These are phyloP conservation scores for Terfezia claveryi DNA, from an alignment of 495 filamentous ascomycete species.

Conservation along the genomic window DNA sequence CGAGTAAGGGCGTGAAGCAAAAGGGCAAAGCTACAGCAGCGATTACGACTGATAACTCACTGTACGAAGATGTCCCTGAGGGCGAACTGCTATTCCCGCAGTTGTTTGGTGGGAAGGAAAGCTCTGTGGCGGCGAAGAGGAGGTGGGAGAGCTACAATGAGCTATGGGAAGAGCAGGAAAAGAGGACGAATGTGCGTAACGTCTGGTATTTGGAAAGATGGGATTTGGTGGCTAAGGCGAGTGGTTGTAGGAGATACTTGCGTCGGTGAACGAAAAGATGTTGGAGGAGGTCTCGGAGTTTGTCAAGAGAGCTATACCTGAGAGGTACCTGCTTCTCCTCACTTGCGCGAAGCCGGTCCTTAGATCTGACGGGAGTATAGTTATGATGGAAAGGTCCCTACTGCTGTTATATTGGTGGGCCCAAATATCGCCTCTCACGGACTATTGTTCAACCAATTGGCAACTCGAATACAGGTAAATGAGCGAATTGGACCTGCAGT, in stretches of 20 bases:
- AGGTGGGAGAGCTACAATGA: slow-evolving; percentile 41
- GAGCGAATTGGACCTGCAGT: slow-evolving; percentile 34
- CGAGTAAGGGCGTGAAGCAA: slow-evolving; percentile 7
- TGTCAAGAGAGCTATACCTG: slow-evolving; percentile 29
- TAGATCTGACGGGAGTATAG: slow-evolving; percentile 16
- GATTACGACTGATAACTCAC: slow-evolving; percentile 10
- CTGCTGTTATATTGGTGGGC: slow-evolving; percentile 62
- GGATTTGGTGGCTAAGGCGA: neutral
- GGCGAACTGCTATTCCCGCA: slow-evolving; percentile 27
- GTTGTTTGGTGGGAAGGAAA: slow-evolving; percentile 42
- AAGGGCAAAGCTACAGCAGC: slow-evolving; percentile 25
- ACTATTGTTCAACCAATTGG: slow-evolving; percentile 47
- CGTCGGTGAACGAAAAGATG: slow-evolving; percentile 38
- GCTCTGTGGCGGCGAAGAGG: slow-evolving; percentile 25
- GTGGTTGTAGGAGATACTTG: slow-evolving; percentile 28
- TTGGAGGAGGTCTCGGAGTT: slow-evolving; percentile 44
- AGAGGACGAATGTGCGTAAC: slow-evolving; percentile 39
- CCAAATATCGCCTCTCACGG: slow-evolving; percentile 67
- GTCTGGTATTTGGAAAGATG: neutral
- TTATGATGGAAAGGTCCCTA: slow-evolving; percentile 38
- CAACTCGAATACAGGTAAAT: slow-evolving; percentile 27
- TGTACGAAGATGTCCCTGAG: slow-evolving; percentile 4
- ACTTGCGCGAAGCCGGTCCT: slow-evolving; percentile 1
- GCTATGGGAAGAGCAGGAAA: slow-evolving; percentile 45
- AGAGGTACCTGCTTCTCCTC: slow-evolving; percentile 20